phyloP scores from a whole-genome alignment of 2,329 filamentous ascomycete genomes.

The Clarireedia paspali region DNA sequence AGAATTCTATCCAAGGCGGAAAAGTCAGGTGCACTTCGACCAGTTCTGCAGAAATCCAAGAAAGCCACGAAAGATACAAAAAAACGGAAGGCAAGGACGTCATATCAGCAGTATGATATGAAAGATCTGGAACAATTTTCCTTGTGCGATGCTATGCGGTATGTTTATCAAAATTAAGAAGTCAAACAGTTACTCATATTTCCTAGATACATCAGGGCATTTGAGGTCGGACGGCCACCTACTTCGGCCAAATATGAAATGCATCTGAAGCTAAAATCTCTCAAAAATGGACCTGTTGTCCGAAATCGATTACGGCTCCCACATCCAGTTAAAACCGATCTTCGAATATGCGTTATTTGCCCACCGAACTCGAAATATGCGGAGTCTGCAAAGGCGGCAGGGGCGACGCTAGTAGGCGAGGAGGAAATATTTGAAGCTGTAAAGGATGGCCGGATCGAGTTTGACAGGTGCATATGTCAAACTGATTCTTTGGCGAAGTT shows the following conservation, averaged over 20 bases:
- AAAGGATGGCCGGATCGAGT: conserved; percentile 64
- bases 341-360: conserved; percentile 84
- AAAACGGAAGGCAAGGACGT: conserved; percentile 28
- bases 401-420: conserved; percentile 78
- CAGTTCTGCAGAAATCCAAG: conserved; percentile 23
- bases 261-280: conserved; percentile 71
- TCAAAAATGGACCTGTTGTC: conserved; percentile 78
- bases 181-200: conserved; percentile 3
- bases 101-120: conserved; percentile 30
- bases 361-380: conserved; percentile 71
- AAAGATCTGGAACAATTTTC: conserved; percentile 56
- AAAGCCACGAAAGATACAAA: conserved; percentile 28
- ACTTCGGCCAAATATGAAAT: conserved; percentile 79
- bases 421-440: conserved; percentile 78
- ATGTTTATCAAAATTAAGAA: conserved; percentile 24
- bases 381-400: conserved; percentile 65
- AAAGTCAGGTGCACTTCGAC: conserved; percentile 3
- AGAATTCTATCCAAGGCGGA: conserved; percentile 20
- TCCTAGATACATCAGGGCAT: conserved; percentile 76
- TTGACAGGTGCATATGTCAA: conserved; percentile 86
- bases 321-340: conserved; percentile 80
- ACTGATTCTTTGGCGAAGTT: conserved; percentile 68
- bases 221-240: conserved; percentile 78
- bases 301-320: conserved; percentile 84
- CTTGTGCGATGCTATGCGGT: conserved; percentile 90